Evolutionary conservation across 768 basidiomycete species (phyloP), one percentile per base, ranked within the genome.

Genomic region (Infundibulicybe gibba): DNA sequence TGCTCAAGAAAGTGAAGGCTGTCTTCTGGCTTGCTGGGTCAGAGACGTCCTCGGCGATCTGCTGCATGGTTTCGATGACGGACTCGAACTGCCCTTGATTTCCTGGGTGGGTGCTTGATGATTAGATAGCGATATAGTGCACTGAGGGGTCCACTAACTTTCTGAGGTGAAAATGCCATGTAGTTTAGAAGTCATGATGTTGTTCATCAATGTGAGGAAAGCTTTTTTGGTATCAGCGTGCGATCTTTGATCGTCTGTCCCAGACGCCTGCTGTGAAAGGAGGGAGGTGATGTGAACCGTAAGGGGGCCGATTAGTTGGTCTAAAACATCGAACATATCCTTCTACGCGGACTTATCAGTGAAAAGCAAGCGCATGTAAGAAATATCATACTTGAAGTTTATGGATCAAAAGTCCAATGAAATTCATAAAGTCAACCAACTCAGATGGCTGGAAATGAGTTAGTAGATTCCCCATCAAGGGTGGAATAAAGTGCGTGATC

Each of bases 401-500:
- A 63, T 95, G 92, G 44, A 94, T 85, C 44, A 97, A 71, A 8
- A 97, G 72, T 6, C 87, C 87, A 45, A 99, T 87, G 71, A 99
- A 98, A 58, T 86, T 88, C 77, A 98, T 86, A 58, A 98, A 95
- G 60, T 99, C 97, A 21, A 88, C 85, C 48, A 99, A 71, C 64
- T 99, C 97, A 6, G 86, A 80, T 1, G 93, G 87, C 54, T 97
- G 92, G 58, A 94, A 94, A 55, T 95, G 90, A 2, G 84, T 79
- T 43, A 98, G 80, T n/a, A 98, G 80, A 61, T 90, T 87, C 39
- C 79, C 75, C 83, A 97, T 97, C 40, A 99, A 75, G 17, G 85
- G 74, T 2, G 94, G 92, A 37, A 98, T 93, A 52, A 85, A 84
- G 53, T 87, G 83, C 0, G 93, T 89, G 43, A 95, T 85, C 32